Evolutionary conservation across 1,139 yeast genomes (phyloP).

Genomic region (Geotrichum macrosporum): DNA sequence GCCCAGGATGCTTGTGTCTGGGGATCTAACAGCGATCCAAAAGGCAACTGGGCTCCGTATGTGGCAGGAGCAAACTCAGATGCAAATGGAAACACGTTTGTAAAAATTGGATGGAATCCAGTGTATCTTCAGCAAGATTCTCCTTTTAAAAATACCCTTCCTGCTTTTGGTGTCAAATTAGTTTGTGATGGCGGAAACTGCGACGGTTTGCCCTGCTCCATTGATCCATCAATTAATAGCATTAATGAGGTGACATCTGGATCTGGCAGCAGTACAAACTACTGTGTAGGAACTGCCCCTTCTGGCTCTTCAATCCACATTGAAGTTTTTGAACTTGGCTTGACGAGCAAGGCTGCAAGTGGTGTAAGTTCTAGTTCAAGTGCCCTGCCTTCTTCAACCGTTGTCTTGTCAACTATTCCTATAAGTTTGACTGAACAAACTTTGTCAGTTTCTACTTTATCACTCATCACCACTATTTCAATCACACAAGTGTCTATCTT

Average conservation of each 20-base stretch:
- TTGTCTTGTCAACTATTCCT: too few relatives aligned
- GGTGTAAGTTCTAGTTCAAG: too few relatives aligned
- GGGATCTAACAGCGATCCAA: constrained; percentile 65
- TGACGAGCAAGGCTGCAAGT: too few relatives aligned
- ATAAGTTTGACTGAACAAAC: too few relatives aligned
- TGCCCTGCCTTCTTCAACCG: too few relatives aligned
- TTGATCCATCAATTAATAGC: constrained; percentile 62
- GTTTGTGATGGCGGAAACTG: constrained; percentile 67
- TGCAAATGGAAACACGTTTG: constrained; percentile 59
- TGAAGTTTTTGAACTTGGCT: constrained; percentile 55
- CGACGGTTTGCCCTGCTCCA: constrained; percentile 70
- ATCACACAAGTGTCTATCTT: too few relatives aligned
- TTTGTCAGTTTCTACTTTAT: too few relatives aligned
- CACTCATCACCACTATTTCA: too few relatives aligned
- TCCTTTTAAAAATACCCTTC: constrained; percentile 52
- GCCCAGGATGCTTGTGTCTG: constrained; percentile 75
- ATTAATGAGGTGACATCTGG: constrained; percentile 51
- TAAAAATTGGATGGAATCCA: constrained; percentile 90
- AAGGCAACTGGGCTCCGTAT: constrained; percentile 90
- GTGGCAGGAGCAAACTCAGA: constrained; percentile 89
- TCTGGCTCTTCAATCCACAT: constrained; percentile 61
- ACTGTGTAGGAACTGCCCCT: constrained; percentile 77
- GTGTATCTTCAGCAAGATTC: constrained; percentile 58
- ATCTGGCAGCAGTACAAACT: constrained; percentile 58
- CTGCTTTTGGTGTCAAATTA: constrained; percentile 67